Evolutionary conservation across 2,329 filamentous ascomycete genomes (phyloP).

Genomic region (Sodiomyces alkalinus): DNA sequence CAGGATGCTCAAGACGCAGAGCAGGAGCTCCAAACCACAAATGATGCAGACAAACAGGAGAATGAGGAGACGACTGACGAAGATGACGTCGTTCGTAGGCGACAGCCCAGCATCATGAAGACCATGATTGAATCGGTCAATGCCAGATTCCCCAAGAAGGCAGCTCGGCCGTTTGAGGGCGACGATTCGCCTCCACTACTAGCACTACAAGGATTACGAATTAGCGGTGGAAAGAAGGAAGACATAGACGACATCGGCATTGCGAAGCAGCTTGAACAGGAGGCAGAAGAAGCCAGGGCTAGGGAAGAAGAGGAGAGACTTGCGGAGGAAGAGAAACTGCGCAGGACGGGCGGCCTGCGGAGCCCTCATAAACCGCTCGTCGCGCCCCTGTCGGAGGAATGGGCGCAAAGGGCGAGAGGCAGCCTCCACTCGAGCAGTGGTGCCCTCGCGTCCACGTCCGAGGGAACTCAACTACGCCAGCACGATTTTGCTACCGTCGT

Average conservation of each 20-base stretch:
- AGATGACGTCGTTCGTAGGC: too few species aligned
- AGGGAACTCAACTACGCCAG: conserved; percentile 12
- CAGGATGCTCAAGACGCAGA: too few species aligned
- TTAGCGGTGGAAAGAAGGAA: conserved; percentile 7
- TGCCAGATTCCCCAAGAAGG: too few species aligned
- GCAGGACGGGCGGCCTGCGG: conserved; percentile 6
- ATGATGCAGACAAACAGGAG: too few species aligned
- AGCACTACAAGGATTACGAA: too few species aligned
- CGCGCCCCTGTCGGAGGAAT: conserved; percentile 3
- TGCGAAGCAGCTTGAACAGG: conserved; percentile 5
- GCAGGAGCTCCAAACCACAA: too few species aligned
- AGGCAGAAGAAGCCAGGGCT: conserved; percentile 3
- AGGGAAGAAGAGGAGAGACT: conserved; percentile 2
- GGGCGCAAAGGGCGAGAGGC: conserved; percentile 1
- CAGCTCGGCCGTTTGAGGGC: too few species aligned
- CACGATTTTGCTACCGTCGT: conserved; percentile 52
- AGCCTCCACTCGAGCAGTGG: background rate
- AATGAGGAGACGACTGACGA: too few species aligned
- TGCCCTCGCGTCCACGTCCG: conserved; percentile 4
- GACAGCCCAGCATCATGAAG: too few species aligned
- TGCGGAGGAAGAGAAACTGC: conserved; percentile 3
- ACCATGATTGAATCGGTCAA: too few species aligned
- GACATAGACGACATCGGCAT: conserved; percentile 7
- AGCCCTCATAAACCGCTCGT: conserved; percentile 3
- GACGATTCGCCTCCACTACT: too few species aligned